Conservation (phyloP, 371 early-diverging fungal species). For the Syncephalastrum contaminatum region DNA sequence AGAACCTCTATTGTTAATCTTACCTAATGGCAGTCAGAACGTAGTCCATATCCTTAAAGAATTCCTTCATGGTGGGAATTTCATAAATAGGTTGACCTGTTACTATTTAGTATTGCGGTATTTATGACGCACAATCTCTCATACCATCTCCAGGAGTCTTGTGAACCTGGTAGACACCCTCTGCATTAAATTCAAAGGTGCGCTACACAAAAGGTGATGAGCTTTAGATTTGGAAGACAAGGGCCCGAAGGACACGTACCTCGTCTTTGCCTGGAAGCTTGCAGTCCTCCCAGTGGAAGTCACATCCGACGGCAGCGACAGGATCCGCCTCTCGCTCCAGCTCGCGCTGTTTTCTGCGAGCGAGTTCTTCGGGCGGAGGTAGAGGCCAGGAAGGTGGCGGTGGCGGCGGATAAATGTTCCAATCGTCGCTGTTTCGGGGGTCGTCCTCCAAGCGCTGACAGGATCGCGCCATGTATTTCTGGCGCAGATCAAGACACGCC, state of each 20-base stretch:
- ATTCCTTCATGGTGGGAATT: slow-evolving; percentile 84
- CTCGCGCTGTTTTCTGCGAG: slow-evolving; percentile 41
- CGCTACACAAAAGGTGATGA: slow-evolving; percentile 15
- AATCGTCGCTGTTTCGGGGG: slow-evolving; percentile 78
- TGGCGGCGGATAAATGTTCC: slow-evolving; percentile 90
- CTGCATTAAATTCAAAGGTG: slow-evolving; percentile 22
- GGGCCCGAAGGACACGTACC: slow-evolving; percentile 18
- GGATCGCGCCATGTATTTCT: slow-evolving; percentile 81
- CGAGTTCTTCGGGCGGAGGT: slow-evolving; percentile 43
- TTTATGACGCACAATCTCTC: too few relatives aligned
- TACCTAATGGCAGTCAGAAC: slow-evolving; percentile 77
- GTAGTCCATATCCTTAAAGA: slow-evolving; percentile 86
- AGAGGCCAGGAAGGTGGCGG: slow-evolving; percentile 76
- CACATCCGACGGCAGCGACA: slow-evolving; percentile 48
- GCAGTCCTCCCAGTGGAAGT: slow-evolving; percentile 65
- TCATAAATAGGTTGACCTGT: slow-evolving; percentile 37
- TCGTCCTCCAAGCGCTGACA: slow-evolving; percentile 83
- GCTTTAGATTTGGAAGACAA: neutral
- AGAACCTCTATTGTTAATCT: neutral
- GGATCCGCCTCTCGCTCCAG: slow-evolving; percentile 52
- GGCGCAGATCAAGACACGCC: slow-evolving; percentile 76
- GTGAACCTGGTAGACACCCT: slow-evolving; percentile 39
- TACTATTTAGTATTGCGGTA: too few relatives aligned
- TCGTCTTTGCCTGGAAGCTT: slow-evolving; percentile 59
- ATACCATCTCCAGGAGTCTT: slow-evolving; percentile 7